A percentile compares a stretch with the other conserved stretches of the same genome.
Conservation (phyloP, 495 filamentous ascomycete genomes). For the Cryomyces antarcticus region DNA sequence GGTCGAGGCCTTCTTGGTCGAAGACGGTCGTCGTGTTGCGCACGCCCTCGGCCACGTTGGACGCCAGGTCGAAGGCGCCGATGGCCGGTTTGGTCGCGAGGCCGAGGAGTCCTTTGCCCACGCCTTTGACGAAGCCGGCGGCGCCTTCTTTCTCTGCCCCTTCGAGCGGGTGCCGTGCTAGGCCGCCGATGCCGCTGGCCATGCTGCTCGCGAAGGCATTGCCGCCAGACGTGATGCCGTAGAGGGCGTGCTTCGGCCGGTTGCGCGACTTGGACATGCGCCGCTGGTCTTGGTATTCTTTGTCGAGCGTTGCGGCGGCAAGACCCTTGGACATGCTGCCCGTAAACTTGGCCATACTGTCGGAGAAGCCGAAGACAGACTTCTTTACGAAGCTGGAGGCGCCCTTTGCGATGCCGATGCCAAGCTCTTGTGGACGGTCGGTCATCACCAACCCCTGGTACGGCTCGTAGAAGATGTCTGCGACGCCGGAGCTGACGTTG, state of each 20-base stretch:
- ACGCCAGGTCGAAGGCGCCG: slow-evolving; percentile 89
- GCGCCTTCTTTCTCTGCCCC: slow-evolving; percentile 91
- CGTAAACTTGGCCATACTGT: slow-evolving; percentile 90
- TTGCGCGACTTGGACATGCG: slow-evolving; percentile 87
- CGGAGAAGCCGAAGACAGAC: slow-evolving; percentile 87
- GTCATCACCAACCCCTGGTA: slow-evolving; percentile 96
- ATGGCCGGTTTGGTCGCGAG: slow-evolving; percentile 91
- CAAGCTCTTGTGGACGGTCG: slow-evolving; percentile 81
- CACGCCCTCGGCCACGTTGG: slow-evolving; percentile 88
- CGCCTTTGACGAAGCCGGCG: slow-evolving; percentile 87
- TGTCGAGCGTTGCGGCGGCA: slow-evolving; percentile 85
- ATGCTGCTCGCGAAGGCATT: slow-evolving; percentile 83
- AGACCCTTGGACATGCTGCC: slow-evolving; percentile 93
- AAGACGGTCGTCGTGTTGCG: slow-evolving; percentile 98
- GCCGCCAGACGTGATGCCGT: slow-evolving; percentile 86
- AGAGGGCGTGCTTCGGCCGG: slow-evolving; percentile 87
- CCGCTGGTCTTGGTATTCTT: slow-evolving; percentile 91
- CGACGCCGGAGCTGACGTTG: slow-evolving; percentile 89
- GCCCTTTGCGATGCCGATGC: slow-evolving; percentile 85
- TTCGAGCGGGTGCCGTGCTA: slow-evolving; percentile 82
- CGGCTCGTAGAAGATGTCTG: slow-evolving; percentile 96
- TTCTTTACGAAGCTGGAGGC: slow-evolving; percentile 96
- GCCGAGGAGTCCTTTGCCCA: slow-evolving; percentile 85
- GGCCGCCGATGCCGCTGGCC: slow-evolving; percentile 80
- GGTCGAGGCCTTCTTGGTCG: slow-evolving; percentile 80